Percentiles rank a stretch among this genome's conserved stretches.
phyloP scores from a whole-genome alignment of 129 eudicot species.

The Chrysanthemum makinoi region DNA sequence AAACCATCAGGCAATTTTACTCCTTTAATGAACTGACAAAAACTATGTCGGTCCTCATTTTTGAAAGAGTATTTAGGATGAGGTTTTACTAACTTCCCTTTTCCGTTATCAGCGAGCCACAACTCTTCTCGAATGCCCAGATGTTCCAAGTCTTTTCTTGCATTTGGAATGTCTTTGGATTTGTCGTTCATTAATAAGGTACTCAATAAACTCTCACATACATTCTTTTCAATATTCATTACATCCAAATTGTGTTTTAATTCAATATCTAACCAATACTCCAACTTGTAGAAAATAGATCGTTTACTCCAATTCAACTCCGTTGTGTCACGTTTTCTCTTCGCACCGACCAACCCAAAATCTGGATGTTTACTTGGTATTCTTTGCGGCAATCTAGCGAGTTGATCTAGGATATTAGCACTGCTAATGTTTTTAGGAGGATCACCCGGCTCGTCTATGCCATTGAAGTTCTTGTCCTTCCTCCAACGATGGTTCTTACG shows the following conservation, averaged over 20 bases:
- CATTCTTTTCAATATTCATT: background rate
- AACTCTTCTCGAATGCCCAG: background rate
- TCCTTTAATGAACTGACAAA: background rate
- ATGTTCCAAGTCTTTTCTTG: background rate
- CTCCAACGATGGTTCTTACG: background rate
- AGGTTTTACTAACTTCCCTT: background rate
- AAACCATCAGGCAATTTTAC: background rate
- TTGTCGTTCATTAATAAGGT: background rate
- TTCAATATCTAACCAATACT: background rate
- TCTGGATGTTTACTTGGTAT: background rate
- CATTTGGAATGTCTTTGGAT: background rate
- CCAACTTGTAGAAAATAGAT: background rate
- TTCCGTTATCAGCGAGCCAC: background rate
- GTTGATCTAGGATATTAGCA: background rate
- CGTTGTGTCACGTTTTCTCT: background rate
- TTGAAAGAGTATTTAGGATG: background rate
- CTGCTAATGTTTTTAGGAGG: background rate
- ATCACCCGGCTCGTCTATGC: background rate
- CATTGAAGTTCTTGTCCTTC: background rate
- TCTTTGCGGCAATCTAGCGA: background rate
- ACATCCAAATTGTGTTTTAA: slow-evolving; percentile 5
- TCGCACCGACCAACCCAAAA: background rate
- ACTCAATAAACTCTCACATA: background rate
- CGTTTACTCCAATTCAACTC: slow-evolving; percentile 3
- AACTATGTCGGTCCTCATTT: background rate